Percentiles rank a stretch among this genome's conserved stretches.
phyloP scores from a whole-genome alignment of 2,329 filamentous ascomycete species.

The Septoria linicola region DNA sequence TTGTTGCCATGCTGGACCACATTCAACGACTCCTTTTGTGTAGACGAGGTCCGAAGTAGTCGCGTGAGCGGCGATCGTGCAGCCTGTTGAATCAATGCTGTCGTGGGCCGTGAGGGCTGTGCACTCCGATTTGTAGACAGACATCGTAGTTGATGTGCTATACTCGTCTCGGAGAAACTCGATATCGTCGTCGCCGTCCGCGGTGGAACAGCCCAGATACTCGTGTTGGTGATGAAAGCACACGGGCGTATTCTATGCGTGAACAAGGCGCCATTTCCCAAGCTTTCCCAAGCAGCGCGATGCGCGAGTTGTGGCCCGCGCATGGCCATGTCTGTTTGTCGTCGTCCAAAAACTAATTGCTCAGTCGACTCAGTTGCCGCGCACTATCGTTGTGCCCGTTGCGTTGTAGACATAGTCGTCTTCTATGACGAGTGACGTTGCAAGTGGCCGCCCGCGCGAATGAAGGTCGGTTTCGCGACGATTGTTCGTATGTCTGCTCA shows the following conservation, averaged over 20 bases:
- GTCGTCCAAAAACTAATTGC: neutral
- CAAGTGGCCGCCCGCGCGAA: slow-evolving; percentile 6
- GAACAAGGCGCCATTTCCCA: slow-evolving; percentile 38
- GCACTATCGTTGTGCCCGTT: slow-evolving; percentile 7
- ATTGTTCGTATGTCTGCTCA: too few relatives aligned
- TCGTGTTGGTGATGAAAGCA: too few relatives aligned
- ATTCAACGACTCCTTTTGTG: slow-evolving; percentile 19
- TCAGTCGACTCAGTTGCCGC: neutral
- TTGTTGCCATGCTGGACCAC: slow-evolving; percentile 16
- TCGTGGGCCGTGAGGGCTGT: slow-evolving; percentile 16
- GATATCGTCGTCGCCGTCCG: slow-evolving; percentile 2
- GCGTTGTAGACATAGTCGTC: slow-evolving; percentile 11
- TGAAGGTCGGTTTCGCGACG: too few relatives aligned
- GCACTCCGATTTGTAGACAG: slow-evolving; percentile 18
- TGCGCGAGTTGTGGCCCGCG: slow-evolving; percentile 28
- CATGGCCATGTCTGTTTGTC: slow-evolving; percentile 25
- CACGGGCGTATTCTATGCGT: slow-evolving; percentile 35
- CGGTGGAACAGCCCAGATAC: neutral
- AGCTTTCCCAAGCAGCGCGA: slow-evolving; percentile 35
- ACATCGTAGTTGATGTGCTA: slow-evolving; percentile 22
- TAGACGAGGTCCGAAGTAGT: slow-evolving; percentile 25
- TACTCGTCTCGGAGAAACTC: neutral
- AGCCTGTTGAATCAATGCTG: slow-evolving; percentile 13
- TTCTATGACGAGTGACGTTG: slow-evolving; percentile 20
- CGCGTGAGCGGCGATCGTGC: slow-evolving; percentile 9